A percentile compares a stretch with the other conserved stretches of the same genome.
Evolutionary conservation across 75 land plant species (phyloP).

Genomic region (Picea glauca): DNA sequence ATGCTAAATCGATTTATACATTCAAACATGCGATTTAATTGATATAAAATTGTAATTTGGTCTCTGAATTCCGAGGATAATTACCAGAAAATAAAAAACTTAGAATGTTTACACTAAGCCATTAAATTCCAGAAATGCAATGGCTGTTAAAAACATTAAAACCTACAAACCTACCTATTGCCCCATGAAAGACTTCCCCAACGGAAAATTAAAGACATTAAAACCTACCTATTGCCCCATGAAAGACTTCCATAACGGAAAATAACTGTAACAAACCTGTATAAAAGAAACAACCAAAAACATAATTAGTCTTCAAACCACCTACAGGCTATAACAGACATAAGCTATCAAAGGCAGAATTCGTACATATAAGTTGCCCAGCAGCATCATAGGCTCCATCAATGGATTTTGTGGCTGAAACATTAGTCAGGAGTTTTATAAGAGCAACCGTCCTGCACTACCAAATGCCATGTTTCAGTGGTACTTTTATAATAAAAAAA

Average conservation of each 20-base stretch:
- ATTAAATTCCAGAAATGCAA: not conserved
- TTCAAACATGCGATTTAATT: too few species aligned
- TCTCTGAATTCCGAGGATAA: too few species aligned
- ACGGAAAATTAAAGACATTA: conserved; percentile 19
- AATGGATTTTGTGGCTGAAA: conserved; percentile 24
- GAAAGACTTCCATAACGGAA: conserved; percentile 69
- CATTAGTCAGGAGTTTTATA: conserved; percentile 19
- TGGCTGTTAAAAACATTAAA: not conserved
- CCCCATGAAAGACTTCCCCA: conserved; percentile 70
- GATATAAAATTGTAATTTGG: too few species aligned
- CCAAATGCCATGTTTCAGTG: too few species aligned
- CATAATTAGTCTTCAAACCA: not conserved
- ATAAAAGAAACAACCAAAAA: not conserved
- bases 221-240: conserved; percentile 56
- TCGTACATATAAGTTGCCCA: conserved; percentile 56
- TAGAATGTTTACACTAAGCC: too few species aligned
- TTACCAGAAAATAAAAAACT: too few species aligned
- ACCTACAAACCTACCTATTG: conserved; percentile 33
- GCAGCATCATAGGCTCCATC: conserved; percentile 51
- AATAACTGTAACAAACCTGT: conserved; percentile 62
- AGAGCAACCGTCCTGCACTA: conserved; percentile 46
- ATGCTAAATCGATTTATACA: too few species aligned
- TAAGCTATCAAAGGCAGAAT: not conserved
- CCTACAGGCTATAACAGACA: not conserved
- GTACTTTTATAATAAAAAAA: too few species aligned